phyloP scores from a whole-genome alignment of 1,284 basidiomycete species.

The Sphaerobolus stellatus region DNA sequence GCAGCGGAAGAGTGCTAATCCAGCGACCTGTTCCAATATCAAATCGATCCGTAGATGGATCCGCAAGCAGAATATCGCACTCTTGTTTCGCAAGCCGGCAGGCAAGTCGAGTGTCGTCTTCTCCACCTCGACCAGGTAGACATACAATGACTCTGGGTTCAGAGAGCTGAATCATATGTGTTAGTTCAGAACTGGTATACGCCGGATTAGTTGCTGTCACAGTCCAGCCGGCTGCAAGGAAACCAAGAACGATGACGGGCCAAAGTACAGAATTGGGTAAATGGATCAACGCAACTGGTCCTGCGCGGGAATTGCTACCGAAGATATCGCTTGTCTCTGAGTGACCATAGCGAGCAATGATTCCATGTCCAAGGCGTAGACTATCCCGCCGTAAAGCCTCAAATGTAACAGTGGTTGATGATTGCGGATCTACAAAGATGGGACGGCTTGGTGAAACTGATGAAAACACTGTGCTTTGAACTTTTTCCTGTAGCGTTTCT shows the following conservation, averaged over 20 bases:
- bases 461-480: background rate
- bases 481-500: background rate
- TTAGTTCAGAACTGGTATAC: conserved; percentile 33
- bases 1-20: background rate
- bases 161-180: conserved; percentile 33
- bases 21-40: conserved; percentile 12
- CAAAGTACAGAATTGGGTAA: conserved; percentile 36
- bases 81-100: conserved; percentile 12
- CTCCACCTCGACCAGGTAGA: conserved; percentile 22
- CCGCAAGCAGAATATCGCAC: conserved; percentile 22
- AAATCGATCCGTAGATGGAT: conserved; percentile 22
- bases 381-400: background rate
- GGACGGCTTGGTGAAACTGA: background rate
- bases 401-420: background rate
- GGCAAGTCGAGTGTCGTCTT: conserved; percentile 22
- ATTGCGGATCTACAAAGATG: background rate
- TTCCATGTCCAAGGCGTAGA: conserved; percentile 3
- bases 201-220: conserved; percentile 34
- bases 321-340: background rate
- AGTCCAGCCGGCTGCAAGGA: conserved; percentile 26
- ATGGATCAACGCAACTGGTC: conserved; percentile 33
- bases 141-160: conserved; percentile 33
- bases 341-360: background rate
- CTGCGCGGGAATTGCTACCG: background rate
- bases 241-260: conserved; percentile 31